Percentiles rank a stretch among this genome's conserved stretches.
These are phyloP conservation scores for Wickerhamiella parazyma DNA, from an alignment of 805 yeast species.

Conservation along the genomic window DNA sequence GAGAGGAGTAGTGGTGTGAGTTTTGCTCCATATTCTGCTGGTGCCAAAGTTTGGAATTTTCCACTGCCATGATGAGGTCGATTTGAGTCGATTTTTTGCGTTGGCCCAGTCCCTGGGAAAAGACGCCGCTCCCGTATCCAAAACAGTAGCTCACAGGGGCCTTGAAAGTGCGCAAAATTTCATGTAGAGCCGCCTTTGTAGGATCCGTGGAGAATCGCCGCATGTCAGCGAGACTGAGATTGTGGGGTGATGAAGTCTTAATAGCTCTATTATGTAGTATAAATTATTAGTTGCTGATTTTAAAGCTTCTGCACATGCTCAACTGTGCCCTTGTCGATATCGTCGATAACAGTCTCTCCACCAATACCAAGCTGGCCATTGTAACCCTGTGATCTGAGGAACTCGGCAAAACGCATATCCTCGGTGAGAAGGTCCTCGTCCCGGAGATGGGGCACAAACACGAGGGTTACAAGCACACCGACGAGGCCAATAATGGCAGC, in stretches of 20 bases:
- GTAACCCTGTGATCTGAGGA: conserved; percentile 48
- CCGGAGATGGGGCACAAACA: conserved; percentile 53
- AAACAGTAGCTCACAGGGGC: conserved; percentile 70
- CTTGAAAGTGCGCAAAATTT: conserved; percentile 42
- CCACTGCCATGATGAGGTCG: conserved; percentile 74
- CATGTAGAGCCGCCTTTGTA: conserved; percentile 24
- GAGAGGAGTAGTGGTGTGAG: conserved; percentile 65
- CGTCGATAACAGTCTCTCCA: conserved; percentile 8
- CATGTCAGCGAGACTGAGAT: neutral
- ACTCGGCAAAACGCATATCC: conserved; percentile 49
- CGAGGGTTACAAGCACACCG: conserved; percentile 46
- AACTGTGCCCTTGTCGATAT: neutral
- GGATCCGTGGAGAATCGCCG: conserved; percentile 1
- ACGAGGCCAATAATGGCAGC: conserved; percentile 59
- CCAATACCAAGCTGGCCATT: conserved; percentile 29
- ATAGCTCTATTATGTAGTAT: too few species aligned
- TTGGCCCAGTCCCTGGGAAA: conserved; percentile 50
- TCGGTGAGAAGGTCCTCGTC: conserved; percentile 59
- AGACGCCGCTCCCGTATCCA: conserved; percentile 93
- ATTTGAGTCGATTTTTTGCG: conserved; percentile 39
- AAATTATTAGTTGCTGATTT: neutral
- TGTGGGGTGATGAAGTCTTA: too few species aligned
- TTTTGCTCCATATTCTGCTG: conserved; percentile 48
- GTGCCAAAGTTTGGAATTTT: conserved; percentile 67
- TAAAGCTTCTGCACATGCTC: conserved; percentile 1